These are phyloP conservation scores for Colletotrichum sp. DNA, from an alignment of 2,329 filamentous ascomycete species.

Conservation along the genomic window DNA sequence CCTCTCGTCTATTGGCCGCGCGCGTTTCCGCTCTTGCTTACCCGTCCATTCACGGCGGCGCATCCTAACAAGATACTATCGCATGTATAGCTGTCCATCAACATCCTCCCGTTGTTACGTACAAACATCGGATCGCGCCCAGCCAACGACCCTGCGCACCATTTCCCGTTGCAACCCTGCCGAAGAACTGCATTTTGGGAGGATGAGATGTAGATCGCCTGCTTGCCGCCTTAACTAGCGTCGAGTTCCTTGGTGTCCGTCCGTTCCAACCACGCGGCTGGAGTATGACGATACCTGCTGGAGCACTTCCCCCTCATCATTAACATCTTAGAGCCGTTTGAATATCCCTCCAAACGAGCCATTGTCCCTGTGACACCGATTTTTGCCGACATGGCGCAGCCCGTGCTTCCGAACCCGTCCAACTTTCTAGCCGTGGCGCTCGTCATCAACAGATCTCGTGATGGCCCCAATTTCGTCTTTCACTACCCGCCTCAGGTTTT, in stretches of 20 bases:
- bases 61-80: not conserved
- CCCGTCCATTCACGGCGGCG: not conserved
- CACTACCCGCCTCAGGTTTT: slow-evolving; percentile 77
- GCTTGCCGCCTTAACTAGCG: not conserved
- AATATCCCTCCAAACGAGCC: not conserved
- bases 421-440: slow-evolving; percentile 75
- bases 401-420: slow-evolving; percentile 54
- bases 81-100: not conserved
- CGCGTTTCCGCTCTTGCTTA: not conserved
- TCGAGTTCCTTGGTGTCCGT: not conserved
- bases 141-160: not conserved
- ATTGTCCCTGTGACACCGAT: not conserved
- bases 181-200: not conserved
- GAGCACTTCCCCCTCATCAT: not conserved
- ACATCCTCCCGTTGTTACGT: not conserved
- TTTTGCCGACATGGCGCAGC: slow-evolving; percentile 46
- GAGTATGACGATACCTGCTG: not conserved
- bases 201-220: not conserved
- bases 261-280: not conserved
- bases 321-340: not conserved
- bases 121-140: not conserved
- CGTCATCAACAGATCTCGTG: slow-evolving; percentile 75
- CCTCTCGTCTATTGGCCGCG: not conserved
- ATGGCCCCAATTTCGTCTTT: slow-evolving; percentile 83
- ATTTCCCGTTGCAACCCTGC: not conserved